Conservation (phyloP, 2,329 filamentous ascomycete genomes). For the Fusarium sp. region DNA sequence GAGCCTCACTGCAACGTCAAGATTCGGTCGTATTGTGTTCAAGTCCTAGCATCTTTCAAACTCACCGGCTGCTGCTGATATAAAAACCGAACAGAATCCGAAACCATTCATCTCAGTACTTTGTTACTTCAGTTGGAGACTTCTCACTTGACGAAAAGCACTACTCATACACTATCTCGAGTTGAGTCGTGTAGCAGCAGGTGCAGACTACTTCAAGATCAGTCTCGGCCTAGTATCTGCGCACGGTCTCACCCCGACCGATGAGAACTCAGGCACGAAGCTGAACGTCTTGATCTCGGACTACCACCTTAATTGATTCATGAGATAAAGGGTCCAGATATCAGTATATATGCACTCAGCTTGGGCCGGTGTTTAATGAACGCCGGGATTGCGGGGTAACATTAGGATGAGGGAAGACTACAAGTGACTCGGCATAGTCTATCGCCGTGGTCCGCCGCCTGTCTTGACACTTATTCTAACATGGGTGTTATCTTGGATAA, state of each 20-base stretch:
- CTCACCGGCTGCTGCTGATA: too few relatives aligned
- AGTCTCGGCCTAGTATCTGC: too few relatives aligned
- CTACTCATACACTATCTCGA: too few relatives aligned
- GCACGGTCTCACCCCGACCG: neutral
- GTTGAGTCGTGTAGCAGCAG: too few relatives aligned
- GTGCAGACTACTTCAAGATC: neutral
- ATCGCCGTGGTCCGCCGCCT: neutral
- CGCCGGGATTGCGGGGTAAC: neutral
- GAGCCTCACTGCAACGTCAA: too few relatives aligned
- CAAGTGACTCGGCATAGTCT: neutral
- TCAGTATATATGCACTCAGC: accelerated
- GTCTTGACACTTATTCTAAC: accelerated
- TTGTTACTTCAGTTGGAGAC: too few relatives aligned
- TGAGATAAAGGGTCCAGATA: accelerated
- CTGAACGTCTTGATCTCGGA: too few relatives aligned
- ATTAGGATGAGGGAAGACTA: neutral
- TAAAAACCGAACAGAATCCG: too few relatives aligned
- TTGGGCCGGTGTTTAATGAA: neutral
- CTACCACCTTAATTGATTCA: neutral
- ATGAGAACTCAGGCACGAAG: neutral
- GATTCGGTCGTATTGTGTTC: too few relatives aligned
- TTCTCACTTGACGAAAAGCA: too few relatives aligned
- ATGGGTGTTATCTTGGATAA: accelerated
- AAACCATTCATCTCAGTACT: too few relatives aligned
- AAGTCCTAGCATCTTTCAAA: too few relatives aligned